These are phyloP conservation scores for Knufia petricola DNA, from an alignment of 2,329 filamentous ascomycete species.

Conservation along the genomic window DNA sequence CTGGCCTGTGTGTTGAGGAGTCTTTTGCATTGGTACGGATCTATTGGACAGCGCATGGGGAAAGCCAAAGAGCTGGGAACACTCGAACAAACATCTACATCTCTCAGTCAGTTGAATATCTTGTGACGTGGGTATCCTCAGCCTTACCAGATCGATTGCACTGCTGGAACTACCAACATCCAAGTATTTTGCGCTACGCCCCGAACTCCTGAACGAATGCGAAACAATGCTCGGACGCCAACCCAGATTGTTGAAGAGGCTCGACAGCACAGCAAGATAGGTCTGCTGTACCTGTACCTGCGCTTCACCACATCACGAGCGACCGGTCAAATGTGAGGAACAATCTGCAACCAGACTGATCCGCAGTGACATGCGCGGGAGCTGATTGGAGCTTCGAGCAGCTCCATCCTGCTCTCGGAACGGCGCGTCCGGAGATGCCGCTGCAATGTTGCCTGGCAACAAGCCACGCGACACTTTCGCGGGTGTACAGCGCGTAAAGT, in stretches of 20 bases:
- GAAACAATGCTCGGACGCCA: too few relatives aligned
- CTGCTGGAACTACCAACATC: too few relatives aligned
- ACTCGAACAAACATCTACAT: too few relatives aligned
- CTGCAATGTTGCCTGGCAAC: conserved; percentile 2
- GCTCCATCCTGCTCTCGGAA: background rate
- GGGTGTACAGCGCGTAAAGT: background rate
- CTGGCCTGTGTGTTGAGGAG: conserved; percentile 12
- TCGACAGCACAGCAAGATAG: too few relatives aligned
- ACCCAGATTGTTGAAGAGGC: too few relatives aligned
- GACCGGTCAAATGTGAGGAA: background rate
- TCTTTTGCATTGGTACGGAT: conserved; percentile 7
- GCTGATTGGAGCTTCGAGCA: conserved; percentile 1
- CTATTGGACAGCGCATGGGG: background rate
- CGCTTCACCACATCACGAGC: too few relatives aligned
- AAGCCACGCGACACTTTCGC: background rate
- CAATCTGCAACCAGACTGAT: background rate
- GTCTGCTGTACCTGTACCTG: too few relatives aligned
- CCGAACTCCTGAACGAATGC: background rate
- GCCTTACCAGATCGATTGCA: too few relatives aligned
- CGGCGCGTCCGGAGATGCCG: background rate
- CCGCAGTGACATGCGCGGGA: background rate
- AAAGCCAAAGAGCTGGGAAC: too few relatives aligned
- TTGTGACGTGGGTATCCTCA: too few relatives aligned
- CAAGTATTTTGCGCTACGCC: background rate
- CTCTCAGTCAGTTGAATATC: too few relatives aligned